These are phyloP conservation scores for Monascus purpureus DNA, from an alignment of 495 filamentous ascomycete species.

Conservation along the genomic window DNA sequence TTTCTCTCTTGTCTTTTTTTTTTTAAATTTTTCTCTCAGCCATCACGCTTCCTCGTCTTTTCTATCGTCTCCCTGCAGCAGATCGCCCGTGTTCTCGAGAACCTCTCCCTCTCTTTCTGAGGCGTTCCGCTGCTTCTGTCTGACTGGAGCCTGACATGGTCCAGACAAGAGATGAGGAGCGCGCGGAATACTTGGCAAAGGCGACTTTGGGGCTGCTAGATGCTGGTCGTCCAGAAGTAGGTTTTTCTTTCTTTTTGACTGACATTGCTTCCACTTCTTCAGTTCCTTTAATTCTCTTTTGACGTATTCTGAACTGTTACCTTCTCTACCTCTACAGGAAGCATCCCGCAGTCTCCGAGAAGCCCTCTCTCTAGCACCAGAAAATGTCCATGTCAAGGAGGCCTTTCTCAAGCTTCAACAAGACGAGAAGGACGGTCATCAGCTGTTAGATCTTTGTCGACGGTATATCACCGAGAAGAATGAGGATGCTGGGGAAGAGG, in stretches of 20 bases:
- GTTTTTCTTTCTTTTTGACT: conserved; percentile 2
- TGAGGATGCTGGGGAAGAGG: conserved; percentile 44
- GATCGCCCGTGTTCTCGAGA: too few relatives aligned
- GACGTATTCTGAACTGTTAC: too few relatives aligned
- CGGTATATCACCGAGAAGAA: conserved; percentile 37
- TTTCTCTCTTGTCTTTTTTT: too few relatives aligned
- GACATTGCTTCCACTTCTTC: conserved; percentile 2
- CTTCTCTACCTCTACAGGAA: conserved; percentile 37
- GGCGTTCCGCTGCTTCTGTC: conserved; percentile 3
- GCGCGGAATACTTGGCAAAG: conserved; percentile 33
- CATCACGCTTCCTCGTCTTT: too few relatives aligned
- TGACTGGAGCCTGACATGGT: conserved; percentile 30
- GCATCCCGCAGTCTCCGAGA: conserved; percentile 46
- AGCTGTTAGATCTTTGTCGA: conserved; percentile 37
- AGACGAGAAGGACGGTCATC: conserved; percentile 35
- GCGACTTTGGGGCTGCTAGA: conserved; percentile 38
- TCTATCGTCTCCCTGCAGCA: too few relatives aligned
- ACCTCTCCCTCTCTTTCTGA: background rate
- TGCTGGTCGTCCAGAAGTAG: conserved; percentile 35
- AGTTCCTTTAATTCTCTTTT: conserved; percentile 3
- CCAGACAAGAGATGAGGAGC: conserved; percentile 30
- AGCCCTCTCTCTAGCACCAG: conserved; percentile 45
- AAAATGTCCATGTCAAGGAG: conserved; percentile 37
- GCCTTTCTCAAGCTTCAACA: conserved; percentile 37
- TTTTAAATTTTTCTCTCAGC: too few relatives aligned